Base-by-base conservation (phyloP, 164 flowering plant species). In the Magnolia sinica region DNA sequence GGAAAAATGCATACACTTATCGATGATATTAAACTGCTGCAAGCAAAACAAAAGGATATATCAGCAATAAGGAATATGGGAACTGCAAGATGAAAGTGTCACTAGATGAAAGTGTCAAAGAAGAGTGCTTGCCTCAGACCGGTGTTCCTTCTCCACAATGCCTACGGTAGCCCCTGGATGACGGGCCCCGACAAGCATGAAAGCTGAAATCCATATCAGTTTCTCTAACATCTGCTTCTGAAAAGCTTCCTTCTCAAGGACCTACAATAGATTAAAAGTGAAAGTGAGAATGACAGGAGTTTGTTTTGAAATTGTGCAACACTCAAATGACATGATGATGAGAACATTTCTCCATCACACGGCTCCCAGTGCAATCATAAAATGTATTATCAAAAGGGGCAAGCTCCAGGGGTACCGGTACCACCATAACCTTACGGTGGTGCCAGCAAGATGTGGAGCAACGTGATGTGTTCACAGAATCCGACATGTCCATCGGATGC, bases 121-220 rank as follows among this genome's bases (percentile, higher is more conserved):
- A 49, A 59, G 5, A n/a, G 6, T 50, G 64, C 74, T 81, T 79
- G 91, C 98, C 91, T 93, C 97, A 77, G 90, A 87, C 74, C 90
- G 86, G 74, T 81, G 85, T 70, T 92, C 95, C 74, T 89, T 90
- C 88, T 96, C 98, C 37, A 94, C 99, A 73, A 18, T 88, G 76
- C 99, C 99, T 19, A 96, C 96, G 65, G 94, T 91, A 50, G 97
- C 95, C 65, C 98, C 98, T 59, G 94, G 93, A 89, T 94, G 99
- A 31, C 97, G 94, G 29, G 97, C 96, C 68, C 98, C 99, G 76
- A 94, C 99, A 70, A 96, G 97, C 98, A 96, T 96, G 82, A 96
- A 93, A 71, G 97, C 93, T 5, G 89, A 85, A 18, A 96, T 96
- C 99, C 99, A 96, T 74, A 96, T 96, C 73, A 96, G 82, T 84